phyloP scores from a whole-genome alignment of 2,329 filamentous ascomycete genomes.

The Apiospora kogelbergensis region DNA sequence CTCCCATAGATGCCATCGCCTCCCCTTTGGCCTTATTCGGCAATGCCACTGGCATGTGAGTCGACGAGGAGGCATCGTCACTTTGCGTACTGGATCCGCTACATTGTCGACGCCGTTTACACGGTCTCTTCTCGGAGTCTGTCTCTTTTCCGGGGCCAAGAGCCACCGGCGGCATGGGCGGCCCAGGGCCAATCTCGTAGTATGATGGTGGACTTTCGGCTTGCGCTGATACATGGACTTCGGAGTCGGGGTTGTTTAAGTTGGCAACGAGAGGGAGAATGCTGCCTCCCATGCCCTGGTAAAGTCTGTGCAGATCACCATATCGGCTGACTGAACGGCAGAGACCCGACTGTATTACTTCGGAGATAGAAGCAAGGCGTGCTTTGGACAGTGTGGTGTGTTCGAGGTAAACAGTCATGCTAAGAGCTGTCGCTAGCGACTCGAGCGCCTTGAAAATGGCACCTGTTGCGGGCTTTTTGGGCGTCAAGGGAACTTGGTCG shows the following conservation, averaged over 20 bases:
- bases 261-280: background rate
- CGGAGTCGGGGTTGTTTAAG: background rate
- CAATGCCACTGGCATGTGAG: background rate
- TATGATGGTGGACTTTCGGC: conserved; percentile 12
- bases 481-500: conserved; percentile 2
- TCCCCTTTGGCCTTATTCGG: background rate
- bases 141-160: background rate
- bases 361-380: conserved; percentile 3
- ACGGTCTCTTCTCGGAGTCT: background rate
- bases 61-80: background rate
- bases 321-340: conserved; percentile 8
- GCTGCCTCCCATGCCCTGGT: conserved; percentile 12
- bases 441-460: conserved; percentile 8
- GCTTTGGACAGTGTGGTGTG: conserved; percentile 12
- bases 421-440: conserved; percentile 9
- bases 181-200: conserved; percentile 12
- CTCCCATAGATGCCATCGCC: background rate
- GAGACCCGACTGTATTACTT: conserved; percentile 3
- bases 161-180: conserved; percentile 11
- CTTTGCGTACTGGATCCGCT: background rate
- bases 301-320: conserved; percentile 13
- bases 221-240: background rate
- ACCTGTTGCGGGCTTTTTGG: conserved; percentile 10
- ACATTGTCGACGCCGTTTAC: conserved; percentile 11
- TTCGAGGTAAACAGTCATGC: conserved; percentile 10